A percentile compares a stretch with the other conserved stretches of the same genome.
phyloP scores from a whole-genome alignment of 2,329 filamentous ascomycete species.

The Colletotrichum caudatum region DNA sequence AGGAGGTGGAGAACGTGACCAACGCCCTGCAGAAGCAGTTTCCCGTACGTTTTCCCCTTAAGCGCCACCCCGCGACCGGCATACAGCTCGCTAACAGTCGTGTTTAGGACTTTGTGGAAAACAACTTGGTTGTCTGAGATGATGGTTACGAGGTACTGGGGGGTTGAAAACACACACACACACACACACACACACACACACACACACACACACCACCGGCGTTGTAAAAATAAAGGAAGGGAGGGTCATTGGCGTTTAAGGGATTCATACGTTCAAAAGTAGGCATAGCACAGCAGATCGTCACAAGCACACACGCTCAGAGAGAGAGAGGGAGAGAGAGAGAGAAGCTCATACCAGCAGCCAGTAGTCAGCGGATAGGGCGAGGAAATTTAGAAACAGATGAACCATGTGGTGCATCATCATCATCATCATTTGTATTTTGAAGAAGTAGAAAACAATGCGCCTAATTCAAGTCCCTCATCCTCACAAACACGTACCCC shows the following conservation, averaged over 20 bases:
- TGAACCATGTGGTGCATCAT: neutral
- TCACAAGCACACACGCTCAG: neutral
- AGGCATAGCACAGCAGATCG: constrained; percentile 36
- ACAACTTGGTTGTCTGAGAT: constrained; percentile 60
- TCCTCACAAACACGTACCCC: constrained; percentile 67
- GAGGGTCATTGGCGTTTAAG: constrained; percentile 30
- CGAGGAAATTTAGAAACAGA: constrained; percentile 7
- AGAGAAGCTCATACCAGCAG: neutral
- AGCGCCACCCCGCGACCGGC: neutral
- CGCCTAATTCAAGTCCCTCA: constrained; percentile 62
- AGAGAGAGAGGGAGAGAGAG: neutral
- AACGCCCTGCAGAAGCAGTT: constrained; percentile 84
- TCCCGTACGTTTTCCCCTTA: constrained; percentile 63
- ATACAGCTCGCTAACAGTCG: constrained; percentile 2
- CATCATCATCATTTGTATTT: constrained; percentile 10
- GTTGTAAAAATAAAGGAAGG: constrained; percentile 22
- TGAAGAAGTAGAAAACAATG: constrained; percentile 40
- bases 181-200: neutral
- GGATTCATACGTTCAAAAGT: constrained; percentile 28
- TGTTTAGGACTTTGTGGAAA: constrained; percentile 66
- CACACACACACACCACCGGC: constrained; percentile 20
- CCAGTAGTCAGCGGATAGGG: constrained; percentile 5
- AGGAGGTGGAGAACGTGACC: constrained; percentile 90
- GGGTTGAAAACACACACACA: constrained; percentile 2
- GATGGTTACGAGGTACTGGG: neutral